These are phyloP conservation scores for Herpotrichia juniperi DNA, from an alignment of 2,329 filamentous ascomycete genomes.

Conservation along the genomic window DNA sequence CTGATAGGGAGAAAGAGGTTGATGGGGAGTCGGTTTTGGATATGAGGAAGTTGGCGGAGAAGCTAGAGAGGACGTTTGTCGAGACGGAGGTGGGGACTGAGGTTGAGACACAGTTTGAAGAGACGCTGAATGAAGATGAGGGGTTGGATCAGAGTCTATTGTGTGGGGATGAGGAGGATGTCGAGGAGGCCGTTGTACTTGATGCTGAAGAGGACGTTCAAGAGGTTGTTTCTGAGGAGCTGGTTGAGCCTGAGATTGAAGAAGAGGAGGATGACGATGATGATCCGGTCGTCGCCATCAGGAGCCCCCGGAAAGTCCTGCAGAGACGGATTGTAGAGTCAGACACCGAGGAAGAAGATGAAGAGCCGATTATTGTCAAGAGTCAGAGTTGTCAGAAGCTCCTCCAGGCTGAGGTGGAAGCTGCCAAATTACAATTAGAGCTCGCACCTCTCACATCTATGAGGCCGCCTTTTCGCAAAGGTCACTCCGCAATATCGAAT, in stretches of 20 bases:
- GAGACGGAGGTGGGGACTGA: not conserved
- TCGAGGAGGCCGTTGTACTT: not conserved
- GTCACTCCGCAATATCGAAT: conserved; percentile 31
- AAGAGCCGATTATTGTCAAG: not conserved
- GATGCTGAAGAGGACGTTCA: conserved; percentile 9
- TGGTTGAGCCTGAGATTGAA: conserved; percentile 4
- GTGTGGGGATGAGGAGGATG: conserved; percentile 33
- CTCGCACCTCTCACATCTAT: conserved; percentile 21
- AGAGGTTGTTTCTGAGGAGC: conserved; percentile 14
- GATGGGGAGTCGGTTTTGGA: too few relatives aligned
- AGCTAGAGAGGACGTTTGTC: not conserved
- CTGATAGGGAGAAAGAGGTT: conserved; percentile 13
- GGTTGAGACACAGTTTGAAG: conserved; percentile 4
- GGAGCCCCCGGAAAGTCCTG: conserved; percentile 19
- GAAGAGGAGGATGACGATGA: conserved; percentile 27
- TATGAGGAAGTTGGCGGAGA: not conserved
- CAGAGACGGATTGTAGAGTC: conserved; percentile 24
- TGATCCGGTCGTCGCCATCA: conserved; percentile 29
- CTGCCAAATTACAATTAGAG: conserved; percentile 4
- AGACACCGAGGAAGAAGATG: conserved; percentile 30
- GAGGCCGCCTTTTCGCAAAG: conserved; percentile 31
- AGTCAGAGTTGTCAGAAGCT: not conserved
- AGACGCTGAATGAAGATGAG: conserved; percentile 22
- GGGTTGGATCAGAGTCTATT: conserved; percentile 33
- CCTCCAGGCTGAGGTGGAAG: not conserved